phyloP scores from a whole-genome alignment of 257 asterid species.

The Lavandula angustifolia region DNA sequence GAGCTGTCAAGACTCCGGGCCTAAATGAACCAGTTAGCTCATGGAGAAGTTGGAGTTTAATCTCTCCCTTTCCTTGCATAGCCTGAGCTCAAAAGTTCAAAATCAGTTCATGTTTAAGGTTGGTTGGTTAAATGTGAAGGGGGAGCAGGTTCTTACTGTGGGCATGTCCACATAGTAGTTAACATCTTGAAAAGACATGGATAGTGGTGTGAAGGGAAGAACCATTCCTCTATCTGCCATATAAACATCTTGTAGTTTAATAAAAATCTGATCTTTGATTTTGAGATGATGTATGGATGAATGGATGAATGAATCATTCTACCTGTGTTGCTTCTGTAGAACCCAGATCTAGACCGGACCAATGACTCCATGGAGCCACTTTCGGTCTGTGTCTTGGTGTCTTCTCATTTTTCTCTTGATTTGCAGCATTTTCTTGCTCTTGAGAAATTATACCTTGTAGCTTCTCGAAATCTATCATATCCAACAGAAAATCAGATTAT shows the following conservation, averaged over 20 bases:
- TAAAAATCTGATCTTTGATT: not conserved
- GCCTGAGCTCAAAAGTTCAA: conserved; percentile 37
- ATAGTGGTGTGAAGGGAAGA: conserved; percentile 60
- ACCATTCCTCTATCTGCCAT: conserved; percentile 44
- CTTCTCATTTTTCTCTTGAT: conserved; percentile 37
- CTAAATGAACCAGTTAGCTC: conserved; percentile 65
- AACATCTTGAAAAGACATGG: conserved; percentile 55
- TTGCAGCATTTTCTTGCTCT: conserved; percentile 45
- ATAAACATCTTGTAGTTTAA: conserved; percentile 34
- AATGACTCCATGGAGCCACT: conserved; percentile 28
- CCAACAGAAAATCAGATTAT: not conserved
- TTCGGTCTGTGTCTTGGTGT: not conserved
- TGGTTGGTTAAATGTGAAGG: not conserved
- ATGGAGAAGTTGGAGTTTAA: conserved; percentile 53
- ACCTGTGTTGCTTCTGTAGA: conserved; percentile 41
- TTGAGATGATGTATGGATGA: not conserved
- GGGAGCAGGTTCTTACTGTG: conserved; percentile 40
- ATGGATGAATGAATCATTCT: not conserved
- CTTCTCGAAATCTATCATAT: conserved; percentile 47
- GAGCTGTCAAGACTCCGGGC: conserved; percentile 73
- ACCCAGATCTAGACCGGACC: conserved; percentile 31
- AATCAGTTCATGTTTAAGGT: not conserved
- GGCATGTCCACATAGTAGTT: conserved; percentile 64
- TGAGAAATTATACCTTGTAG: conserved; percentile 55
- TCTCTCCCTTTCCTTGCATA: conserved; percentile 55